Evolutionary conservation across 306 rosid species (phyloP).

Genomic region (Mimosa bimucronata): DNA sequence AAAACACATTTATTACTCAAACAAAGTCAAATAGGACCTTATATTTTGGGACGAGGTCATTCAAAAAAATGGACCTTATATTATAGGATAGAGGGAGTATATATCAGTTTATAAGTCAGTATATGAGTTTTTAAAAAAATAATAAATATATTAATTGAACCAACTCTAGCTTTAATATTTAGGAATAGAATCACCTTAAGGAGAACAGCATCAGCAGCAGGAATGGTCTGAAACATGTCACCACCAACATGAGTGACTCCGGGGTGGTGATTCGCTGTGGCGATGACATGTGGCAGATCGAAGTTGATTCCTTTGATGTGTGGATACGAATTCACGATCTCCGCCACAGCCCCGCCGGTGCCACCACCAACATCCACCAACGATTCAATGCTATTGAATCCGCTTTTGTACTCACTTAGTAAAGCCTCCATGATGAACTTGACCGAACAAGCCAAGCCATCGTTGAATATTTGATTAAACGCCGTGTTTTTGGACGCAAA

Average conservation of each 20-base stretch:
- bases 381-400: constrained; percentile 4
- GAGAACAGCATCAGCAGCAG: constrained; percentile 47
- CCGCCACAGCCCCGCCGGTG: neutral
- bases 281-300: constrained; percentile 44
- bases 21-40: too few species aligned
- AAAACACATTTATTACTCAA: too few species aligned
- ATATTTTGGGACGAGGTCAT: too few species aligned
- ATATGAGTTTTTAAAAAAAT: too few species aligned
- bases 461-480: constrained; percentile 29
- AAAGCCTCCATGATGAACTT: constrained; percentile 31
- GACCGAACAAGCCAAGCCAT: constrained; percentile 36
- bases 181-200: constrained; percentile 33
- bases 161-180: too few species aligned
- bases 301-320: constrained; percentile 18
- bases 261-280: constrained; percentile 25
- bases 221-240: constrained; percentile 47
- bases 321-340: constrained; percentile 1
- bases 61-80: too few species aligned
- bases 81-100: too few species aligned
- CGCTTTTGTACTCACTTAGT: constrained; percentile 25
- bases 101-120: too few species aligned
- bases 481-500: constrained; percentile 32
- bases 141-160: too few species aligned
- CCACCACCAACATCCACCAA: constrained; percentile 15
- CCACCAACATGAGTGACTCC: constrained; percentile 53